Conservation (phyloP, 768 basidiomycete genomes). For the Termitomyces sp. region DNA sequence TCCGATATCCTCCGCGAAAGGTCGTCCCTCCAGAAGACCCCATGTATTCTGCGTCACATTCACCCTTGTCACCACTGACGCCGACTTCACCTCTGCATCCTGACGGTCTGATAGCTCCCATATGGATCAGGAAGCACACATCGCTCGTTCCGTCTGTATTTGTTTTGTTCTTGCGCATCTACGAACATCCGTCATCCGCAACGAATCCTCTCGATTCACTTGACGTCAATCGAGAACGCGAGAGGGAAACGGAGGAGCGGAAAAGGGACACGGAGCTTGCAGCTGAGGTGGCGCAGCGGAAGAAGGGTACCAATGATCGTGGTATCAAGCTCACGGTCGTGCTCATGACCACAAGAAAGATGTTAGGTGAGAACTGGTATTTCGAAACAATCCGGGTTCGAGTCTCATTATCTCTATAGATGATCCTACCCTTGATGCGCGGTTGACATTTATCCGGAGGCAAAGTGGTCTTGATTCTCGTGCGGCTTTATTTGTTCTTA, state of each 20-base stretch:
- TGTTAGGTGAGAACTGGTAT: constrained; percentile 59
- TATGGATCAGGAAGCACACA: constrained; percentile 97
- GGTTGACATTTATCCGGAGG: constrained; percentile 82
- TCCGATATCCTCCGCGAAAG: constrained; percentile 88
- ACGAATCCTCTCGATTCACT: constrained; percentile 51
- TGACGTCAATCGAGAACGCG: constrained; percentile 49
- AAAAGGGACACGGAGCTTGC: constrained; percentile 72
- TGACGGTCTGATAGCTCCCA: constrained; percentile 94
- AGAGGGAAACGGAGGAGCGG: constrained; percentile 65
- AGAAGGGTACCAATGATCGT: constrained; percentile 76
- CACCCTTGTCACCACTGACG: constrained; percentile 90
- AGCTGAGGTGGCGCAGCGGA: constrained; percentile 72
- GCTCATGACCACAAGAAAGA: constrained; percentile 79
- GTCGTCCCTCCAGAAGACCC: constrained; percentile 55
- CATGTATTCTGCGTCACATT: constrained; percentile 59
- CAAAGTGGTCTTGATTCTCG: constrained; percentile 88
- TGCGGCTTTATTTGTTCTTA: constrained; percentile 91
- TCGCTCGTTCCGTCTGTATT: constrained; percentile 90
- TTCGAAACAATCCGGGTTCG: background rate
- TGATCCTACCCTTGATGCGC: constrained; percentile 74
- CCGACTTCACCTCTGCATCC: constrained; percentile 87
- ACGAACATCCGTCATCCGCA: constrained; percentile 48
- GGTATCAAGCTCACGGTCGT: constrained; percentile 95
- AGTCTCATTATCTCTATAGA: constrained; percentile 40
- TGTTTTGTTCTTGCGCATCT: constrained; percentile 84